These are phyloP conservation scores for Verticillium albo-atrum DNA, from an alignment of 2,329 filamentous ascomycete species.

Conservation along the genomic window DNA sequence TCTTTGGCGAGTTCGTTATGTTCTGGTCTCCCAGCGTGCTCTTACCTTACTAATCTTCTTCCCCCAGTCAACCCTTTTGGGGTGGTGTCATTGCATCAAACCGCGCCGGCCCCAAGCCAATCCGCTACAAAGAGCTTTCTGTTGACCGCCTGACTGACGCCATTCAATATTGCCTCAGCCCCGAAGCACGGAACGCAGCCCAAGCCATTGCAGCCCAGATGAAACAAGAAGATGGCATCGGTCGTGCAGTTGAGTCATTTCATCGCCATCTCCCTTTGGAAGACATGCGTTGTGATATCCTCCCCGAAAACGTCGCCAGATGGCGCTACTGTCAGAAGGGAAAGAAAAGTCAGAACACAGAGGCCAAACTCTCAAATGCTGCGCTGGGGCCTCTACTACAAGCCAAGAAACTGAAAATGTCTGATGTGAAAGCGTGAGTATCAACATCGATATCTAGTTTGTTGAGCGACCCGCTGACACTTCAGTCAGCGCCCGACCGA, in stretches of 20 bases:
- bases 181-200: slow-evolving; percentile 21
- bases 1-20: slow-evolving; percentile 30
- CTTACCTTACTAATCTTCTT: background rate
- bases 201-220: slow-evolving; percentile 28
- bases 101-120: slow-evolving; percentile 22
- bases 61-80: slow-evolving; percentile 34
- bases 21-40: background rate
- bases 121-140: slow-evolving; percentile 26
- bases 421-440: slow-evolving; percentile 28
- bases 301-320: slow-evolving; percentile 41
- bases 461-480: slow-evolving; percentile 25
- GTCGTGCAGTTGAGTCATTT: slow-evolving; percentile 30
- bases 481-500: slow-evolving; percentile 26
- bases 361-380: no score
- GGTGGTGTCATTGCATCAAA: slow-evolving; percentile 29
- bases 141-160: slow-evolving; percentile 26
- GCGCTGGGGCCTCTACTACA: no score
- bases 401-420: background rate
- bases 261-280: slow-evolving; percentile 28
- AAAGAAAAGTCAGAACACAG: slow-evolving; percentile 16
- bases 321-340: slow-evolving; percentile 34
- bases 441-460: slow-evolving; percentile 24
- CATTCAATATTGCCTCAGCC: slow-evolving; percentile 26
- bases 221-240: slow-evolving; percentile 20
- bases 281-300: slow-evolving; percentile 26